phyloP scores from a whole-genome alignment of 345 rosid genomes.

The Populus simonii region DNA sequence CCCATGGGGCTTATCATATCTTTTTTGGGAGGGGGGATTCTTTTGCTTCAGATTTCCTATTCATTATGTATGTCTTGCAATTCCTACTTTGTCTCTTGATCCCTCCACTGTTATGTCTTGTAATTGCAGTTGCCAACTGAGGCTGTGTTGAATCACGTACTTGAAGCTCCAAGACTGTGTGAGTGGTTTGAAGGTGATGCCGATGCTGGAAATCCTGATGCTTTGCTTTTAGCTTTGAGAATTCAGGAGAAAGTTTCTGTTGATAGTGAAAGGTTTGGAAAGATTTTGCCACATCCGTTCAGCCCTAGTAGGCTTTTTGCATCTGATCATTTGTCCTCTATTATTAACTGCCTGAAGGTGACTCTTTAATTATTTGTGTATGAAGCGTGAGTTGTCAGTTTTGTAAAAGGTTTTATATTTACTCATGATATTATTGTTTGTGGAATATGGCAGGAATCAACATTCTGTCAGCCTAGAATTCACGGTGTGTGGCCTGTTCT shows the following conservation, averaged over 20 bases:
- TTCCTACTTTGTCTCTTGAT: neutral
- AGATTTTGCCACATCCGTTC: conserved; percentile 78
- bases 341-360: conserved; percentile 83
- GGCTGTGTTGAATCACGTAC: conserved; percentile 55
- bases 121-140: conserved; percentile 62
- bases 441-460: conserved; percentile 68
- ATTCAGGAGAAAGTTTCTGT: conserved; percentile 53
- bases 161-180: conserved; percentile 62
- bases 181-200: conserved; percentile 76
- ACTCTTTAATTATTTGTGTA: neutral
- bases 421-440: conserved; percentile 11
- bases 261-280: conserved; percentile 44
- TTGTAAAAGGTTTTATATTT: neutral
- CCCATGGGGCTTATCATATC: neutral
- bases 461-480: conserved; percentile 94
- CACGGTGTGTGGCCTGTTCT: conserved; percentile 84
- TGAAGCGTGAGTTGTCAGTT: no score
- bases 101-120: neutral
- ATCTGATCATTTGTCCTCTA: conserved; percentile 60
- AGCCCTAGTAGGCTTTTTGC: conserved; percentile 63
- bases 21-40: neutral
- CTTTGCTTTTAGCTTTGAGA: conserved; percentile 81
- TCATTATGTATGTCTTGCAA: neutral
- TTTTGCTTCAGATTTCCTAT: neutral
- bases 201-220: conserved; percentile 84